Evolutionary conservation across 2,329 filamentous ascomycete genomes (phyloP).

Genomic region (Tolypocladium nubicola): DNA sequence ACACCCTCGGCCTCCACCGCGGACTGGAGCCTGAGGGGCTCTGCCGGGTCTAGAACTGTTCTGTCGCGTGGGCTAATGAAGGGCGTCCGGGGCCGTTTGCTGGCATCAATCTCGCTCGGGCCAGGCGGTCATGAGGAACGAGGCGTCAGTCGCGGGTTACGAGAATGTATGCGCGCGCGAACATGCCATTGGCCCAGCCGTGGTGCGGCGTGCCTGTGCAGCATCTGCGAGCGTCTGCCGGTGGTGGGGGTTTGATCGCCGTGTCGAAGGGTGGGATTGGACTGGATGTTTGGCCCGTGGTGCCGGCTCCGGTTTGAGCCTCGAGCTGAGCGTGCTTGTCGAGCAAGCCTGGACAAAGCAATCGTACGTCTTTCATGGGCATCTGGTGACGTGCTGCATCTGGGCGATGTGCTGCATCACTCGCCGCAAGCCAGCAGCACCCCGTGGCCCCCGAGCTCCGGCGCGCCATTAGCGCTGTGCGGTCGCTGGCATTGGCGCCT

Average conservation of each 20-base stretch:
- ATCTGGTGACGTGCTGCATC: too few relatives aligned
- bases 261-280: not conserved
- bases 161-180: not conserved
- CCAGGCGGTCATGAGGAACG: not conserved
- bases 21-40: not conserved
- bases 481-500: not conserved
- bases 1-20: not conserved
- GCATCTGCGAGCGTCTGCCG: not conserved
- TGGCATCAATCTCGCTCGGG: not conserved
- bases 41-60: not conserved
- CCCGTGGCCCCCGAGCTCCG: not conserved
- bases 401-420: too few relatives aligned
- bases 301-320: not conserved
- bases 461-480: not conserved
- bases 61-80: not conserved
- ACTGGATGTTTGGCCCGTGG: not conserved
- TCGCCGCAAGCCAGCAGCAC: not conserved
- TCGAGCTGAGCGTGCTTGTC: not conserved
- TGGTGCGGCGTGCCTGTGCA: not conserved
- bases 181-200: not conserved
- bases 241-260: not conserved
- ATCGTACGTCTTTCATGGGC: too few relatives aligned
- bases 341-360: not conserved
- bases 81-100: not conserved
- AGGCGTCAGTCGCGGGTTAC: not conserved